Percentiles rank a stretch among this genome's conserved stretches.
Evolutionary conservation across 208 protist genomes (phyloP).

Genomic region (Crithidia fasciculata): DNA sequence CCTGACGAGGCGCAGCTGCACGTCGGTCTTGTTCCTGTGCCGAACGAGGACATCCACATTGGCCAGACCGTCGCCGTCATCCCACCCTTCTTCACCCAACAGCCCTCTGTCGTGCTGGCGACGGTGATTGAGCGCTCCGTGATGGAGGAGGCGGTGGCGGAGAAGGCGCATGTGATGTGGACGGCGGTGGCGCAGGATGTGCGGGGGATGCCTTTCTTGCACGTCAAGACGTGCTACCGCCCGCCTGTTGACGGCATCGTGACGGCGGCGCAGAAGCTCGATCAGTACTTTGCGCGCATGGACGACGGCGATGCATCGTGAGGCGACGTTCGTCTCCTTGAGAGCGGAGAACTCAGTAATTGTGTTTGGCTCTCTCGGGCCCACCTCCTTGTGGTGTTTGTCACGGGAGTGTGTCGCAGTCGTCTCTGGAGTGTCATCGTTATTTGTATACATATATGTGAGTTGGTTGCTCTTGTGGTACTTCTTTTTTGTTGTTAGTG

Average conservation of each 20-base stretch:
- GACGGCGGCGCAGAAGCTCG: slow-evolving; percentile 47
- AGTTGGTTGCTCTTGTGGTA: no score
- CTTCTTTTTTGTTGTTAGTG: no score
- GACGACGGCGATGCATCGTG: neutral
- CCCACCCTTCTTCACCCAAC: slow-evolving; percentile 60
- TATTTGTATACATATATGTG: no score
- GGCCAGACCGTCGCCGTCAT: slow-evolving; percentile 71
- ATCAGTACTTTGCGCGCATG: slow-evolving; percentile 62
- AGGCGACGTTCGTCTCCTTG: neutral
- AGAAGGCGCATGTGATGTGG: slow-evolving; percentile 43
- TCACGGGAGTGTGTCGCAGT: no score
- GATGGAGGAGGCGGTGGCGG: slow-evolving; percentile 5
- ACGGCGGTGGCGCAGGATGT: slow-evolving; percentile 57
- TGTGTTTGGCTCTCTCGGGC: no score
- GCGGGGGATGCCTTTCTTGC: slow-evolving; percentile 61
- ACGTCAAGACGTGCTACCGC: slow-evolving; percentile 61
- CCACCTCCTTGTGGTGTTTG: no score
- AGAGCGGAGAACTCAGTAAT: no score
- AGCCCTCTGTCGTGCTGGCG: slow-evolving; percentile 68
- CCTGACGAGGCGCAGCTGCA: slow-evolving; percentile 40
- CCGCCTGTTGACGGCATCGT: slow-evolving; percentile 39
- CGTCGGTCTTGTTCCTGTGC: slow-evolving; percentile 48
- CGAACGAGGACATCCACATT: slow-evolving; percentile 38
- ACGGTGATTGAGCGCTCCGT: slow-evolving; percentile 57
- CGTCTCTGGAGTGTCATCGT: no score